Conservation (phyloP, 192 early-diverging fungal species). For the Coemansia sp. region DNA sequence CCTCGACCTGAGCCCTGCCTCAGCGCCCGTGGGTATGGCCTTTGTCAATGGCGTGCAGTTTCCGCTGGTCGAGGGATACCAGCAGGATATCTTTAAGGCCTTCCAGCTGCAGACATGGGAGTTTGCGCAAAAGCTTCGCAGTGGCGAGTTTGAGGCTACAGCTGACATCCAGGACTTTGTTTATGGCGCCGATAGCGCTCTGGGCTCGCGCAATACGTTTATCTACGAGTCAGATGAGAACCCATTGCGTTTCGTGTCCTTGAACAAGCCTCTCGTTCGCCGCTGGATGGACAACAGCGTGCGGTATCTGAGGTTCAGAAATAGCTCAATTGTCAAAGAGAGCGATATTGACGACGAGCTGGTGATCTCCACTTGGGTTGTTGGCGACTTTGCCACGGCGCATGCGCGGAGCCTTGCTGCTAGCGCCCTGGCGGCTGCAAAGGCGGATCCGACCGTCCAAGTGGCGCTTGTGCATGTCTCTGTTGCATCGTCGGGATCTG, state of each 20-base stretch:
- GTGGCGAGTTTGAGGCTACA: slow-evolving; percentile 53
- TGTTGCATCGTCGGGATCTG: neutral
- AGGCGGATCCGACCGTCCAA: slow-evolving; percentile 18
- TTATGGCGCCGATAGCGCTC: slow-evolving; percentile 57
- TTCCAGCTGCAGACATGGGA: slow-evolving; percentile 58
- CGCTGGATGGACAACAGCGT: slow-evolving; percentile 28
- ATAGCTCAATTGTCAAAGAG: neutral
- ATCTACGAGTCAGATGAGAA: slow-evolving; percentile 39
- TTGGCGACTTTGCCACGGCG: slow-evolving; percentile 57
- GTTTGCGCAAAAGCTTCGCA: slow-evolving; percentile 54
- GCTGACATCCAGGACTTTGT: slow-evolving; percentile 71
- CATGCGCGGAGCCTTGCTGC: slow-evolving; percentile 55
- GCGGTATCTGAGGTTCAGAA: slow-evolving; percentile 15
- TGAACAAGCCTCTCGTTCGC: slow-evolving; percentile 6
- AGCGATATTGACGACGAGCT: slow-evolving; percentile 1
- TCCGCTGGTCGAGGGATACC: slow-evolving; percentile 62
- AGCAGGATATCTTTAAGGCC: slow-evolving; percentile 51
- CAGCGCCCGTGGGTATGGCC: slow-evolving; percentile 49
- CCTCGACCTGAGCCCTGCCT: slow-evolving; percentile 30
- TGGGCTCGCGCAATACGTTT: slow-evolving; percentile 61
- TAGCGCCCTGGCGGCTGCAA: slow-evolving; percentile 52
- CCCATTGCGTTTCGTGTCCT: slow-evolving; percentile 33
- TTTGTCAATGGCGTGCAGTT: slow-evolving; percentile 84
- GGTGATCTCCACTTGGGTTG: slow-evolving; percentile 48
- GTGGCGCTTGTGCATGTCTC: slow-evolving; percentile 36